Conservation (phyloP, 805 yeast species). For the Metschnikowia picachoensis region DNA sequence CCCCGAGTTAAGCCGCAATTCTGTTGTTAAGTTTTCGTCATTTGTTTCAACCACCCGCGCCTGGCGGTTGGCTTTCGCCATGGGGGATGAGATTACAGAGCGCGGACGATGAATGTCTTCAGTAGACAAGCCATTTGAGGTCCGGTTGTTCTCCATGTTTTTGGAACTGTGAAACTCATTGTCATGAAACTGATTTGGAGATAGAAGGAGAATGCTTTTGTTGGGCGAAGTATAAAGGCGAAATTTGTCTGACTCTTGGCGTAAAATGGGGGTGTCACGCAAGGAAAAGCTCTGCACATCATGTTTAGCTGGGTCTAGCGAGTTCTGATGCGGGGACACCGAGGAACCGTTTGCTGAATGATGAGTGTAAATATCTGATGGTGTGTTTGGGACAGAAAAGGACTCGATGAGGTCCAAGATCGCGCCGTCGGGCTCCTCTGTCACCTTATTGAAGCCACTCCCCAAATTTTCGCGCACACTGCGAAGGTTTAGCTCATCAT, state of each 20-base stretch:
- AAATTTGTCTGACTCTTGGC: slow-evolving; percentile 1
- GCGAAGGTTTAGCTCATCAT: slow-evolving; percentile 29
- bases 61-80: slow-evolving; percentile 41
- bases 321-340: background rate
- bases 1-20: background rate
- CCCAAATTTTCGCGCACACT: slow-evolving; percentile 14
- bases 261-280: slow-evolving; percentile 4
- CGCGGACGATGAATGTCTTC: slow-evolving; percentile 23
- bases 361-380: slow-evolving; percentile 12
- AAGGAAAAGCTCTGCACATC: slow-evolving; percentile 18
- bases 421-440: slow-evolving; percentile 16
- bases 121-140: slow-evolving; percentile 6
- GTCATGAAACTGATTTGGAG: slow-evolving; percentile 38
- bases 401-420: slow-evolving; percentile 21
- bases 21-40: slow-evolving; percentile 18
- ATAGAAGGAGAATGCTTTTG: slow-evolving; percentile 34
- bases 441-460: slow-evolving; percentile 11
- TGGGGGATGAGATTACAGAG: slow-evolving; percentile 35
- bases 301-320: slow-evolving; percentile 2
- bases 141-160: slow-evolving; percentile 1
- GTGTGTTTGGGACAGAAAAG: slow-evolving; percentile 19
- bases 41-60: slow-evolving; percentile 42
- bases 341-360: background rate
- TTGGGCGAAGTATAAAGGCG: slow-evolving; percentile 8
- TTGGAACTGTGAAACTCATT: slow-evolving; percentile 27